Percentiles rank a stretch among this genome's conserved stretches.
phyloP scores from a whole-genome alignment of 2,329 filamentous ascomycete species.

The Hymenoscyphus linearis region DNA sequence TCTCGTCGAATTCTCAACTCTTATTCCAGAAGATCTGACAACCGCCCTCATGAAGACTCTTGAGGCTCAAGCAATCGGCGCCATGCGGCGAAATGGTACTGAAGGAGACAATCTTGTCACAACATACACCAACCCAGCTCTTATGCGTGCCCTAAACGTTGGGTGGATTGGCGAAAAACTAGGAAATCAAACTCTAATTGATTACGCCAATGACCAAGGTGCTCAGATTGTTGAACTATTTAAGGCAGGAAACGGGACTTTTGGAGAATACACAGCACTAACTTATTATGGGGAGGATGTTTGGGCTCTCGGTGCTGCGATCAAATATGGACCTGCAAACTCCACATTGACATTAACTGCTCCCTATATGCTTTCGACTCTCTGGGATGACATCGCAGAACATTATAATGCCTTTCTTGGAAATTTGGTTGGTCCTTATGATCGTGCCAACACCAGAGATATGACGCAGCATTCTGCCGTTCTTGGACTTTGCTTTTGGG shows the following conservation, averaged over 20 bases:
- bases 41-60: constrained; percentile 47
- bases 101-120: constrained; percentile 39
- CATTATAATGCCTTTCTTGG: constrained; percentile 54
- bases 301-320: constrained; percentile 41
- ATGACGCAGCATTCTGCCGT: constrained; percentile 45
- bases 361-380: constrained; percentile 43
- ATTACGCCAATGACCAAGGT: constrained; percentile 49
- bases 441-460: constrained; percentile 56
- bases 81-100: constrained; percentile 56
- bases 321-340: constrained; percentile 49
- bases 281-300: constrained; percentile 56
- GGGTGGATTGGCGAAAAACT: constrained; percentile 51
- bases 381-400: constrained; percentile 46
- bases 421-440: constrained; percentile 60
- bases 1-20: constrained; percentile 50
- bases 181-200: constrained; percentile 54
- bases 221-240: constrained; percentile 52
- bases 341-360: constrained; percentile 49
- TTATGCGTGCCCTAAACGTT: constrained; percentile 56
- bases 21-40: constrained; percentile 36
- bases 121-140: constrained; percentile 34
- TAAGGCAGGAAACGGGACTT: constrained; percentile 41
- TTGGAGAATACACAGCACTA: constrained; percentile 49
- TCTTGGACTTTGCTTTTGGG: constrained; percentile 40
- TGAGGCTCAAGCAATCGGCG: constrained; percentile 49